phyloP scores from a whole-genome alignment of 2,329 filamentous ascomycete genomes.

The Domatiomyces globalis region DNA sequence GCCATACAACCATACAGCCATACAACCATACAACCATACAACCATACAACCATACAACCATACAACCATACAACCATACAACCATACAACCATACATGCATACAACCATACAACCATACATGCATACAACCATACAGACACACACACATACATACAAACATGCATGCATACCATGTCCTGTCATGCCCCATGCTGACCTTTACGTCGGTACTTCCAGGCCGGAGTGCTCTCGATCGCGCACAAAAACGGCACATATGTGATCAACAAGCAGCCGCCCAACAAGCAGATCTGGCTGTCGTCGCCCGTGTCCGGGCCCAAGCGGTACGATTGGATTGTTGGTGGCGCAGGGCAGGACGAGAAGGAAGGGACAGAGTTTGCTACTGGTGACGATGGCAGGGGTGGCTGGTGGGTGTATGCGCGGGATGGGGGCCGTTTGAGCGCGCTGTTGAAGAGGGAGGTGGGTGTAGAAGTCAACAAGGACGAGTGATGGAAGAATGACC shows the following conservation, averaged over 20 bases:
- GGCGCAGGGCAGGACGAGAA: conserved; percentile 60
- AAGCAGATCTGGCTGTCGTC: conserved; percentile 95
- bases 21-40: too few relatives aligned
- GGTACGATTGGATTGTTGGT: conserved; percentile 73
- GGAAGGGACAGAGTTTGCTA: conserved; percentile 49
- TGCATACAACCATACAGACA: too few relatives aligned
- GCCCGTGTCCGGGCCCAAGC: conserved; percentile 78
- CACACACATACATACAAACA: too few relatives aligned
- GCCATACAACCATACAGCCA: too few relatives aligned
- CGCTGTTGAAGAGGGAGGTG: conserved; percentile 62
- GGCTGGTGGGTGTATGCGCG: conserved; percentile 81
- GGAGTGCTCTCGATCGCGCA: conserved; percentile 70
- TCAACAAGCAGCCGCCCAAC: conserved; percentile 98
- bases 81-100: too few relatives aligned
- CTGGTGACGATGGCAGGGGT: conserved; percentile 21
- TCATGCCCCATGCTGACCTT: not conserved
- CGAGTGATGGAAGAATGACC: conserved; percentile 2
- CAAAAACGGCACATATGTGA: conserved; percentile 64
- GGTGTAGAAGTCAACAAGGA: conserved; percentile 44
- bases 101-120: too few relatives aligned
- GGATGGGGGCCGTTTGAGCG: conserved; percentile 62
- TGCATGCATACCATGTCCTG: too few relatives aligned
- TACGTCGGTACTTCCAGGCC: conserved; percentile 39
- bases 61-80: too few relatives aligned
- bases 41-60: too few relatives aligned